phyloP scores from a whole-genome alignment of 2,329 filamentous ascomycete genomes.

The Beauveria pseudobassiana region DNA sequence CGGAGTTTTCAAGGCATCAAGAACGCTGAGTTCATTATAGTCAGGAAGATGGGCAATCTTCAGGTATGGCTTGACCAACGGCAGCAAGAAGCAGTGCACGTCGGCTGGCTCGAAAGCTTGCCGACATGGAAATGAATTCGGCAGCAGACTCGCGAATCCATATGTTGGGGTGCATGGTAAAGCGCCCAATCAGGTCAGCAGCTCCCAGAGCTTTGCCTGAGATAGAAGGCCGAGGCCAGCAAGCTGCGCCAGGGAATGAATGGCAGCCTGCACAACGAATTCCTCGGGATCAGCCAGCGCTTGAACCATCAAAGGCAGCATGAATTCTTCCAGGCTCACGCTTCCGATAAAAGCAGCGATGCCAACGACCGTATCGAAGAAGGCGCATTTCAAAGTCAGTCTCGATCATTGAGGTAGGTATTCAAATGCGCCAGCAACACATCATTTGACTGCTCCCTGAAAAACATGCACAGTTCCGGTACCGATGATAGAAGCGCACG shows the following conservation, averaged over 20 bases:
- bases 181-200: slow-evolving; percentile 75
- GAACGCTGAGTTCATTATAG: slow-evolving; percentile 64
- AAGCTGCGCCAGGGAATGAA: slow-evolving; percentile 82
- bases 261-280: slow-evolving; percentile 83
- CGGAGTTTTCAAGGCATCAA: slow-evolving; percentile 78
- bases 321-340: slow-evolving; percentile 86
- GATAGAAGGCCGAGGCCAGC: slow-evolving; percentile 83
- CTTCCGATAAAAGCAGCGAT: slow-evolving; percentile 87
- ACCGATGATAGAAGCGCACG: slow-evolving; percentile 89
- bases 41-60: slow-evolving; percentile 60
- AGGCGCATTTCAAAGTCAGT: slow-evolving; percentile 95
- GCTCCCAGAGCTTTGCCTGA: slow-evolving; percentile 75
- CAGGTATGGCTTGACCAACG: slow-evolving; percentile 73
- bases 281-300: slow-evolving; percentile 89
- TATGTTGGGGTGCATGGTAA: slow-evolving; percentile 86
- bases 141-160: slow-evolving; percentile 91
- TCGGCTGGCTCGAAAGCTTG: slow-evolving; percentile 70
- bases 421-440: slow-evolving; percentile 95
- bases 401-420: slow-evolving; percentile 90
- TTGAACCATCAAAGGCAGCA: slow-evolving; percentile 91
- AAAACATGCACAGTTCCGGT: slow-evolving; percentile 87
- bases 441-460: slow-evolving; percentile 86
- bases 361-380: slow-evolving; percentile 91
- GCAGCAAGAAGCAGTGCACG: slow-evolving; percentile 72
- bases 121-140: slow-evolving; percentile 72